These are phyloP conservation scores for Bipolaris gigantea DNA, from an alignment of 2,329 filamentous ascomycete genomes.

Conservation along the genomic window DNA sequence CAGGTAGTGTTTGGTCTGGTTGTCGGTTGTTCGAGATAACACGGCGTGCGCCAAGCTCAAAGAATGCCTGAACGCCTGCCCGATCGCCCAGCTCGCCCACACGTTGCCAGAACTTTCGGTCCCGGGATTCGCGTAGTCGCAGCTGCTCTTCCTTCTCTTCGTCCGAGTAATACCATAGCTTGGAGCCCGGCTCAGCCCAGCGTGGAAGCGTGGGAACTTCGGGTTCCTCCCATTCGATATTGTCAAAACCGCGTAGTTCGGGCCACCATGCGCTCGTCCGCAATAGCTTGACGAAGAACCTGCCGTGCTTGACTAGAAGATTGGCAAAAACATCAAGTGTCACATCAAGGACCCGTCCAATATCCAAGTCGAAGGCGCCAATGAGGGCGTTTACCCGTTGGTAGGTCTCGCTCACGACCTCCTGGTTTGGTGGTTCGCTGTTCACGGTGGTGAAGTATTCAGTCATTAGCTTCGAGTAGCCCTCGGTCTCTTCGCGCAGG, in stretches of 20 bases:
- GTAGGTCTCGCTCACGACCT: conserved; percentile 81
- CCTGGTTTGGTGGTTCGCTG: conserved; percentile 70
- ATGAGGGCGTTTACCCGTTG: conserved; percentile 92
- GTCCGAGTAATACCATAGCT: conserved; percentile 64
- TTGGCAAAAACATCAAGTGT: conserved; percentile 94
- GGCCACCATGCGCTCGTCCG: conserved; percentile 98
- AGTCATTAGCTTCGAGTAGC: conserved; percentile 93
- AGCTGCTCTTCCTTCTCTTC: conserved; percentile 66
- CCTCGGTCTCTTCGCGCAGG: conserved; percentile 91
- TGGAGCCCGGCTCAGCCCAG: conserved; percentile 78
- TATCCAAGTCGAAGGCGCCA: conserved; percentile 94
- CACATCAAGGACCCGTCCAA: conserved; percentile 90
- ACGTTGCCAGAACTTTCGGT: conserved; percentile 77
- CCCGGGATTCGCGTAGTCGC: conserved; percentile 64
- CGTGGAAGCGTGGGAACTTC: conserved; percentile 71
- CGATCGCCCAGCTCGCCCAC: conserved; percentile 62
- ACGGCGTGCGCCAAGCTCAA: conserved; percentile 77
- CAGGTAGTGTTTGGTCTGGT: conserved; percentile 35
- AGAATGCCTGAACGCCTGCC: conserved; percentile 79
- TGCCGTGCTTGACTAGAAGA: conserved; percentile 86
- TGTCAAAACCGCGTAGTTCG: conserved; percentile 59
- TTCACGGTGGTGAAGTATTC: conserved; percentile 91
- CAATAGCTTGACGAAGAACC: conserved; percentile 92
- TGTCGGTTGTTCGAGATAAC: conserved; percentile 50
- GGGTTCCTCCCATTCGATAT: conserved; percentile 52